A percentile compares a stretch with the other conserved stretches of the same genome.
phyloP scores from a whole-genome alignment of 2,329 filamentous ascomycete species.

The Rutstroemia sp. region DNA sequence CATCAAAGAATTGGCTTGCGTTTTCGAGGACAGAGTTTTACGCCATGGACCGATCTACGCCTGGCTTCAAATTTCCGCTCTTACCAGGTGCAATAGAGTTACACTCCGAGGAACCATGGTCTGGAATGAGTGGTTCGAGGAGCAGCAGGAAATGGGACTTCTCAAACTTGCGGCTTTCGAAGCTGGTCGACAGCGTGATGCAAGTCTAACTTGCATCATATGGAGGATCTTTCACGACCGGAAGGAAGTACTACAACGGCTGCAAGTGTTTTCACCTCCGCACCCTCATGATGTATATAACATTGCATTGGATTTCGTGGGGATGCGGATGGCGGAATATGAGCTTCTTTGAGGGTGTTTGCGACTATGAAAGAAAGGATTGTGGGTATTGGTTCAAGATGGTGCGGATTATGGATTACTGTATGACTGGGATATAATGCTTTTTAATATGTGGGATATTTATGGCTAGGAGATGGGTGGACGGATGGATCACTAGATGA shows the following conservation, averaged over 20 bases:
- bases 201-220: background rate
- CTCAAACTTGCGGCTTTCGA: background rate
- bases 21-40: constrained; percentile 1
- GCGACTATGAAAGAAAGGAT: no score
- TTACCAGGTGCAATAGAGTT: background rate
- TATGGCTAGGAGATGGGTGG: no score
- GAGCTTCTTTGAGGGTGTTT: background rate
- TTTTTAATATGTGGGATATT: no score
- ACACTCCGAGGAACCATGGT: background rate
- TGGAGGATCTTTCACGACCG: background rate
- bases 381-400: no score
- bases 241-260: background rate
- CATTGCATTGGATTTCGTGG: background rate
- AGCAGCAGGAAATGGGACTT: background rate
- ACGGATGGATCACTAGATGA: no score
- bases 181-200: background rate
- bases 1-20: background rate
- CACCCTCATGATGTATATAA: background rate
- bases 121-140: constrained; percentile 1
- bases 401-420: no score
- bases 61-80: background rate
- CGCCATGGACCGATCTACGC: background rate
- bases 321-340: background rate
- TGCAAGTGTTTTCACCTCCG: background rate
- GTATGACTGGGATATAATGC: no score